Evolutionary conservation across 257 asterid species (phyloP).

Genomic region (Solanum raphanifolium): DNA sequence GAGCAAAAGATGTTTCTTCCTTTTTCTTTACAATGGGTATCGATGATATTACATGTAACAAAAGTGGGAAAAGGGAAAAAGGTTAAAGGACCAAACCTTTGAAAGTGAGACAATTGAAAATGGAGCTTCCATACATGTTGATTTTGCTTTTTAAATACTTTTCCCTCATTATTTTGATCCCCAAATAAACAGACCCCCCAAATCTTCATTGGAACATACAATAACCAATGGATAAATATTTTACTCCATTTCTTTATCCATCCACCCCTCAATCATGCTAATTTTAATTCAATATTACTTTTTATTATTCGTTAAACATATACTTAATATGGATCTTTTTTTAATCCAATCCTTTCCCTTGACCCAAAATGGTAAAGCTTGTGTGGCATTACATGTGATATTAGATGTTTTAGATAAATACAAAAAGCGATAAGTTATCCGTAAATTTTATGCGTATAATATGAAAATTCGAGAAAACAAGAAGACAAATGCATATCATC

Average conservation of each 20-base stretch:
- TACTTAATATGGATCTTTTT: background rate
- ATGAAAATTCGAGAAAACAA: background rate
- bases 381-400: background rate
- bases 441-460: background rate
- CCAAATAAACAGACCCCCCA: background rate
- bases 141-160: constrained; percentile 9
- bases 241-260: background rate
- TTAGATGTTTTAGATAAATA: background rate
- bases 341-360: background rate
- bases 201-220: background rate
- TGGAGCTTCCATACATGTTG: constrained; percentile 8
- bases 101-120: constrained; percentile 2
- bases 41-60: background rate
- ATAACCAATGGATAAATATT: background rate
- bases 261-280: background rate
- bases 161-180: background rate
- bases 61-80: background rate
- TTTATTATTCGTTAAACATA: background rate
- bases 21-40: background rate
- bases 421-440: background rate
- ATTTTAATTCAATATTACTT: background rate
- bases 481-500: background rate
- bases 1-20: background rate
- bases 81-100: constrained; percentile 2
- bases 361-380: background rate